Evolutionary conservation across 225 moss, liverwort and hornwort genomes (phyloP).

Genomic region (Pseudisothecium myosuroides): DNA sequence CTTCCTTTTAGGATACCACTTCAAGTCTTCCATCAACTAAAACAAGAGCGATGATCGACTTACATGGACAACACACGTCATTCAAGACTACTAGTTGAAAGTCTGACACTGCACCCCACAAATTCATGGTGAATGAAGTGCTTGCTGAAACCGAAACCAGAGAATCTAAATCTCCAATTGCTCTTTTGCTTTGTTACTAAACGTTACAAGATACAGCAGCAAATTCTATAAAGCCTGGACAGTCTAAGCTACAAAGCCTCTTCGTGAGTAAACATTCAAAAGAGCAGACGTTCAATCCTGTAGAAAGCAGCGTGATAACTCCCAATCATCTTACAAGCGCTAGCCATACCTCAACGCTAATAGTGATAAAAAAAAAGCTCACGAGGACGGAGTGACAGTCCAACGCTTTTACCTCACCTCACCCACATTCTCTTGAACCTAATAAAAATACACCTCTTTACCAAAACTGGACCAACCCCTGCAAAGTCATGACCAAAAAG

Average conservation of each 20-base stretch:
- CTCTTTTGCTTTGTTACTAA: background rate
- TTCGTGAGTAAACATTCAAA: background rate
- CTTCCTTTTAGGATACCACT: background rate
- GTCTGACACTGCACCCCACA: background rate
- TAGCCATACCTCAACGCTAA: background rate
- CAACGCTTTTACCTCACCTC: background rate
- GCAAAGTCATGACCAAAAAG: background rate
- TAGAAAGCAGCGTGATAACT: background rate
- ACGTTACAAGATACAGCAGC: slow-evolving; percentile 9
- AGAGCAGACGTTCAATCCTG: background rate
- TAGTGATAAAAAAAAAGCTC: background rate
- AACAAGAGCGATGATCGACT: background rate
- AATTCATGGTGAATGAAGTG: background rate
- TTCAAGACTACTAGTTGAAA: background rate
- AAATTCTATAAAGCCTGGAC: background rate
- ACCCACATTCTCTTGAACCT: background rate
- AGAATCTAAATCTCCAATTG: background rate
- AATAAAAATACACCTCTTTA: slow-evolving; percentile 3
- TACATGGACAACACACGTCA: background rate
- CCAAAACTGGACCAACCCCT: slow-evolving; percentile 3
- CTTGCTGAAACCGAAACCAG: background rate
- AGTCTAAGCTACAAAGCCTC: background rate
- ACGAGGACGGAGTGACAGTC: background rate
- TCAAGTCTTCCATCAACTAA: background rate
- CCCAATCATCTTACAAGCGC: background rate